Conservation (phyloP, 2,329 filamentous ascomycete genomes). For the Cryphonectria parasitica region DNA sequence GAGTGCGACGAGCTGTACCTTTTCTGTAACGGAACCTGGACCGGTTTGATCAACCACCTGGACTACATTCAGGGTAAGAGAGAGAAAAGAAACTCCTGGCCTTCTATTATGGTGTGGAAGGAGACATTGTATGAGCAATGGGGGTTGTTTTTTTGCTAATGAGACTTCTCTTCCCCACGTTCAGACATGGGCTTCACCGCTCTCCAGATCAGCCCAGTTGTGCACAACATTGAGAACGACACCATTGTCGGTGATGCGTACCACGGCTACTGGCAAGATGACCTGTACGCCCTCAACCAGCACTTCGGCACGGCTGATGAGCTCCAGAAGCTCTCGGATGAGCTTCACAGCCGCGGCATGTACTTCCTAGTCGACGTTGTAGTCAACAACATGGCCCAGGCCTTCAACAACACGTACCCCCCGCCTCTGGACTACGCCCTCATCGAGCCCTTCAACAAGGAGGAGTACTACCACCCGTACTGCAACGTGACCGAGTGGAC, state of each 20-base stretch:
- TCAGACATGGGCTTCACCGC: constrained; percentile 59
- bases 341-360: constrained; percentile 40
- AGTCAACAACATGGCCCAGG: constrained; percentile 58
- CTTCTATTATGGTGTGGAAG: too few relatives aligned
- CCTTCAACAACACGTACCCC: constrained; percentile 39
- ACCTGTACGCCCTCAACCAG: constrained; percentile 57
- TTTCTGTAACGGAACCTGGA: constrained; percentile 66
- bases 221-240: constrained; percentile 44
- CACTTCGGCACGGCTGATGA: constrained; percentile 64
- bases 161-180: neutral
- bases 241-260: constrained; percentile 44
- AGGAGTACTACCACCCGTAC: constrained; percentile 63
- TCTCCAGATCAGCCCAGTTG: constrained; percentile 63
- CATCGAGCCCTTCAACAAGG: constrained; percentile 52
- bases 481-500: constrained; percentile 60
- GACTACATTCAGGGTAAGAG: constrained; percentile 61
- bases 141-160: constrained; percentile 1
- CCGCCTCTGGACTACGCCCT: constrained; percentile 49
- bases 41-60: constrained; percentile 60
- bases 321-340: constrained; percentile 58
- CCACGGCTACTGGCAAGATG: constrained; percentile 59
- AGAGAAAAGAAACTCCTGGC: too few relatives aligned
- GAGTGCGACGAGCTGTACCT: constrained; percentile 45
- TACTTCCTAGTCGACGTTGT: constrained; percentile 54
- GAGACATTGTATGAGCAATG: too few relatives aligned